Conservation (phyloP, 306 rosid genomes). For the Quercus aquifolioides region DNA sequence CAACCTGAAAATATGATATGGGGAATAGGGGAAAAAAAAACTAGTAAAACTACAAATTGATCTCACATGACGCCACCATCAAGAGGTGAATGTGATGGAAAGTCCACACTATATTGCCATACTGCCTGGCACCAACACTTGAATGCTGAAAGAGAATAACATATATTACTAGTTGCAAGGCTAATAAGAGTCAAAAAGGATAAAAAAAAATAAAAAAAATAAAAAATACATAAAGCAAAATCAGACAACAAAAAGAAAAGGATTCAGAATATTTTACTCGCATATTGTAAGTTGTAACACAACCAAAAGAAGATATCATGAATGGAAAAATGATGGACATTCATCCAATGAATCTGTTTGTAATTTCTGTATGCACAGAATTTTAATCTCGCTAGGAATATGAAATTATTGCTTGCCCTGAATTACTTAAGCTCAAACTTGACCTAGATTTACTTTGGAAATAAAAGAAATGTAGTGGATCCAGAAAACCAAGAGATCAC, state of each 20-base stretch:
- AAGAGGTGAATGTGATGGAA: constrained; percentile 63
- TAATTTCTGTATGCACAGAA: neutral
- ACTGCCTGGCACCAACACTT: constrained; percentile 99
- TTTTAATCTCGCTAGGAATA: neutral
- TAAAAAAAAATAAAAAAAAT: neutral
- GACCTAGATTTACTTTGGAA: neutral
- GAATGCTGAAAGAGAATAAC: constrained; percentile 65
- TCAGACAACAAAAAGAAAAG: constrained; percentile 3
- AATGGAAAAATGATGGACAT: neutral
- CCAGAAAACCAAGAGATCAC: neutral
- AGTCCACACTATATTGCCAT: constrained; percentile 72
- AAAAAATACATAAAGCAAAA: neutral
- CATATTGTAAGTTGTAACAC: neutral
- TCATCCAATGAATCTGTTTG: neutral
- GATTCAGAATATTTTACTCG: neutral
- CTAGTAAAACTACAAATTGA: constrained; percentile 16
- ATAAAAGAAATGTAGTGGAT: neutral
- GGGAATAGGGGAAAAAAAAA: constrained; percentile 19
- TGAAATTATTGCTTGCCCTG: neutral
- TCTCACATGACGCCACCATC: constrained; percentile 93
- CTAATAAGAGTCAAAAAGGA: constrained; percentile 10
- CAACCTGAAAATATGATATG: constrained; percentile 7
- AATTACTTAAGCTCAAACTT: neutral
- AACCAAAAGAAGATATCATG: neutral
- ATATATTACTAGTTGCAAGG: constrained; percentile 10